Conservation (phyloP, 2,329 filamentous ascomycete species). For the Arthrobotrys pseudoclavata region DNA sequence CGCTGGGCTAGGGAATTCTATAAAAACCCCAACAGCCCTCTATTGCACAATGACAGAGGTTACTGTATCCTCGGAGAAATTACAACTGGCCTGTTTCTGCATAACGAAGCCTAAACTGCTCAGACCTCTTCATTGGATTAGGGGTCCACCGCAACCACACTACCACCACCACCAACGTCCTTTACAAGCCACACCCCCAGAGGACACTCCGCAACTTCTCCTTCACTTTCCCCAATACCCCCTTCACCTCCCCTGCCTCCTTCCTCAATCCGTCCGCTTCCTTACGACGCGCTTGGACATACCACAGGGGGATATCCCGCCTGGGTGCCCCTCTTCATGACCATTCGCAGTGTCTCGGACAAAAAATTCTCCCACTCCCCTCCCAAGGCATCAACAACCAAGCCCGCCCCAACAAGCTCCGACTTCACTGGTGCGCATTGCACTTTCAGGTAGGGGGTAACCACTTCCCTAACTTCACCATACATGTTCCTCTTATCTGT, state of each 20-base stretch:
- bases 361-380: slow-evolving; percentile 1
- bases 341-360: not conserved
- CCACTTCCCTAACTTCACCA: not conserved
- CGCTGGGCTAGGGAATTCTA: not conserved
- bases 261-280: not conserved
- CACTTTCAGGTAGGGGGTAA: slow-evolving; percentile 1
- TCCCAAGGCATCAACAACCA: slow-evolving; percentile 1
- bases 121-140: slow-evolving; percentile 2
- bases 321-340: slow-evolving; percentile 5
- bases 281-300: not conserved
- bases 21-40: not conserved
- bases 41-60: slow-evolving; percentile 4
- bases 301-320: slow-evolving; percentile 3
- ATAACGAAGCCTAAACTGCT: not conserved
- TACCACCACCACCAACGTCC: not conserved
- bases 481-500: not conserved
- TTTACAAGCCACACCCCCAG: not conserved
- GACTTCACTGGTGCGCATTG: not conserved
- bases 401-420: not conserved
- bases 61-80: not conserved
- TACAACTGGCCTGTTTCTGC: not conserved
- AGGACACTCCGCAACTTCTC: not conserved
- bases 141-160: not conserved
- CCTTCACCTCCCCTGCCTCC: not conserved
- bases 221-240: not conserved